A percentile compares a stretch with the other conserved stretches of the same genome.
phyloP scores from a whole-genome alignment of 177 flowering plant species.

The Vitis hybrid region DNA sequence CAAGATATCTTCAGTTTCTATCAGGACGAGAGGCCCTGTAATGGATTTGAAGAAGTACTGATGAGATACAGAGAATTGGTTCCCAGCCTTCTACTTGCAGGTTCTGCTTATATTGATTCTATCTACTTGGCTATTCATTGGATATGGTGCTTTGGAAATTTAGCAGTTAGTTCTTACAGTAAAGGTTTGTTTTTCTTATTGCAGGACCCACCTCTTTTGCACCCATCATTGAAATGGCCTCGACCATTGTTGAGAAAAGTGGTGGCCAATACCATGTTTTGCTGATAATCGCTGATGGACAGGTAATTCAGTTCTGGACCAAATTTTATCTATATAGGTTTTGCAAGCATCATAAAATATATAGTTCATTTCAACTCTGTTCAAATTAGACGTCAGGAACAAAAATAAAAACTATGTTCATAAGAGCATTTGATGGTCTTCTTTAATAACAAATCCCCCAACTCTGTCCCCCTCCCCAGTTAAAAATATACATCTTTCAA shows the following conservation, averaged over 20 bases:
- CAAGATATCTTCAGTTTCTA: conserved; percentile 85
- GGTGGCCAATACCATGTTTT: conserved; percentile 76
- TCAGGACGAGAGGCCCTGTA: conserved; percentile 59
- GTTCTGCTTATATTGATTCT: conserved; percentile 28
- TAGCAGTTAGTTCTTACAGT: background rate
- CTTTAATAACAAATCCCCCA: too few species aligned
- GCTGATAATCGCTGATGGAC: conserved; percentile 67
- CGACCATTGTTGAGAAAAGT: conserved; percentile 65
- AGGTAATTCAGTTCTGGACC: conserved; percentile 31
- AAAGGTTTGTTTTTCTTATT: background rate
- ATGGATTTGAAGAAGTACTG: conserved; percentile 87
- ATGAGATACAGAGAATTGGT: conserved; percentile 70
- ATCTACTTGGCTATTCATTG: background rate
- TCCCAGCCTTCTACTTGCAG: conserved; percentile 76
- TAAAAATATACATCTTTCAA: too few species aligned
- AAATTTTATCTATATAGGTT: background rate
- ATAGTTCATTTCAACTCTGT: too few species aligned
- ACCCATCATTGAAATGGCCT: conserved; percentile 67
- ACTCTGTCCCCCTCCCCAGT: too few species aligned
- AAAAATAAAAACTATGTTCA: too few species aligned
- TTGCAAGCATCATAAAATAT: too few species aligned
- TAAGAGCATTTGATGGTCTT: too few species aligned
- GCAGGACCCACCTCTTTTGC: conserved; percentile 79
- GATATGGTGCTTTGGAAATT: background rate
- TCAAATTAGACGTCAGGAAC: too few species aligned